Base-by-base conservation (phyloP, 23 red algal genomes). In the Pyropia yezoensis region DNA sequence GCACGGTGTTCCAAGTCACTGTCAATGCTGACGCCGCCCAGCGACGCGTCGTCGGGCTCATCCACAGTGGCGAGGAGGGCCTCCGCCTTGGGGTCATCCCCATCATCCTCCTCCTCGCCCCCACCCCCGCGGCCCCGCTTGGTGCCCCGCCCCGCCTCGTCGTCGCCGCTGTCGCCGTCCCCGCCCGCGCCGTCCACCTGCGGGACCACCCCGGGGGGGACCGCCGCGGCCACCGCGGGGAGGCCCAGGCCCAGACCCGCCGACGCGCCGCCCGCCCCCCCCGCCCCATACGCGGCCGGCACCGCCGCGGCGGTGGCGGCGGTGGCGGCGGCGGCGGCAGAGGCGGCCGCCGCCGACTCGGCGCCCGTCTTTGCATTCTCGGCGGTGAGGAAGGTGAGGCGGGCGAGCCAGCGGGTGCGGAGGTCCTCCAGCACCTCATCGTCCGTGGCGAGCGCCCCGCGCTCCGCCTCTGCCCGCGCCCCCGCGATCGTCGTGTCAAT, bases 401-500 rank as follows among this genome's bases (percentile, higher is more conserved):
- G 71, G 32, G 71, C 68, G 11, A 49, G 49, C 82, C 82, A 87
- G 58, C 70, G 69, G 19, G 59, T 33, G 50, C 63, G 63, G 45
- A 87, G 71, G 54, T 50, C 14, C 26, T 18, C 71, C 22, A 87
- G 71, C 65, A 57, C 76, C 5, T 75, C 82, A 51, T 70, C 53
- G 55, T 59, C 54, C 27, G 50, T 16, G 25, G 69, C 82, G 21
- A 59, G 55, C 33, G 72, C 82, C 25, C 63, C 82, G n/a, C 54
- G 57, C 33, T 87, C 82, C 27, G 68, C 51, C 61, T 87, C 82
- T 7, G 71, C 82, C 21, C 82, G 82, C 17, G 69, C 70, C 63
- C 71, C 72, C 30, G 74, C 82, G 29, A 87, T 87, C 19, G 82
- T 87, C n/a, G 69, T 63, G 54, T 87, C 72, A 33, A 87, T 87